Percentiles rank a stretch among this genome's conserved stretches.
phyloP scores from a whole-genome alignment of 1,284 basidiomycete genomes.

The Exobasidium rhododendri region DNA sequence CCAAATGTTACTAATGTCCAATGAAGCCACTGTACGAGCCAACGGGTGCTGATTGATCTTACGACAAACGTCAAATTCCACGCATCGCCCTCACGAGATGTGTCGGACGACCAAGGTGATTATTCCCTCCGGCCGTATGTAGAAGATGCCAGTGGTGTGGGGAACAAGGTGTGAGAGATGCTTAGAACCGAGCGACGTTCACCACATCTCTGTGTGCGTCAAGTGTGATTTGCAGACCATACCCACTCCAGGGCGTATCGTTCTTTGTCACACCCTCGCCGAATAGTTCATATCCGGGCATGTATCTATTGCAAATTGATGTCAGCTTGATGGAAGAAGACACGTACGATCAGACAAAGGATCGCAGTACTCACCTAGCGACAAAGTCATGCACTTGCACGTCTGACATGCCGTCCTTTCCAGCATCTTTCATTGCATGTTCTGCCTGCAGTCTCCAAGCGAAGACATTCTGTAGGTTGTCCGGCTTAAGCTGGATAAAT shows the following conservation, averaged over 20 bases:
- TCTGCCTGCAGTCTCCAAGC: constrained; percentile 82
- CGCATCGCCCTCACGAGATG: too few relatives aligned
- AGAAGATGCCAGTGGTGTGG: too few relatives aligned
- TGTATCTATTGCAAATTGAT: constrained; percentile 15
- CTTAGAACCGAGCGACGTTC: background rate
- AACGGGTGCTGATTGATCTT: too few relatives aligned
- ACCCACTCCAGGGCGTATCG: constrained; percentile 9
- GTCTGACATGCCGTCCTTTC: constrained; percentile 71
- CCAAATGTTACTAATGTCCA: too few relatives aligned
- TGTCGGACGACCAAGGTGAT: too few relatives aligned
- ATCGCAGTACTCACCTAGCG: constrained; percentile 20
- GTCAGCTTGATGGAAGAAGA: background rate
- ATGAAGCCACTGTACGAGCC: too few relatives aligned
- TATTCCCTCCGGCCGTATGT: too few relatives aligned
- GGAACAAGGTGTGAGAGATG: background rate
- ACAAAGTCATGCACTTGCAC: constrained; percentile 67
- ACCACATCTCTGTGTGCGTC: background rate
- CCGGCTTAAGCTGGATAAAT: constrained; percentile 62
- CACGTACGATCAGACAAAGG: background rate
- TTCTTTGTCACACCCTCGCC: constrained; percentile 2
- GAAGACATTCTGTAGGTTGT: constrained; percentile 36
- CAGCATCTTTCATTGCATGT: constrained; percentile 70
- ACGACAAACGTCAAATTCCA: too few relatives aligned
- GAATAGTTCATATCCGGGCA: constrained; percentile 36
- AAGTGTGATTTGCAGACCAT: background rate